Base-by-base conservation (phyloP, 306 rosid species). In the Vigna mungo region DNA sequence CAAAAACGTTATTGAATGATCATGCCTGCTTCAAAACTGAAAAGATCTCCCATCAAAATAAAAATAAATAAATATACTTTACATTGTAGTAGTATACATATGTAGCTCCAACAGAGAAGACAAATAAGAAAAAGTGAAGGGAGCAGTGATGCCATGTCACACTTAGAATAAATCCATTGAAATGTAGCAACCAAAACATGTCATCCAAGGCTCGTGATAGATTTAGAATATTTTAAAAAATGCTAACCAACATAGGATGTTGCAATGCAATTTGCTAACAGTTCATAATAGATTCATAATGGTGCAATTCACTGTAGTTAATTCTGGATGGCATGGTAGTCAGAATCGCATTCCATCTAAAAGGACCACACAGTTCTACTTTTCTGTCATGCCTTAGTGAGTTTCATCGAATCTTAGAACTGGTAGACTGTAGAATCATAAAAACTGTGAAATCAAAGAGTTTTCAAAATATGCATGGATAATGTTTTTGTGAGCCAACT, bases 41-140 rank as follows among this genome's bases (percentile, higher is more conserved):
- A 71, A 84, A 44, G 18, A 68, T 54, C 75, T 46, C 16, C 54
- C 34, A 68, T 20, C 37, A 66, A 51, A 46, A 47, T 54, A 23
- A 21, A 20, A 32, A 43, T 25, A 25, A 30, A 56, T 14, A 36
- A 17, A 32, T 5, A 44, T 27, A 62, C 54, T 67, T 75, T 34
- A 30, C 46, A 48, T 55, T 68, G 25, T 0, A 10, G 25, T 0
- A 10, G 43, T 55, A 36, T 63, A 44, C 60, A 54, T 63, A 68
- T 64, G 49, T 66, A 25, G 73, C 17, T 25, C 0, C 27, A 25
- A 25, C 4, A 25, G 3, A n/a, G 37, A 15, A 47, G 18, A 53
- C 30, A 71, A 48, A 78, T 7, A 23, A 56, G 44, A 18, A 5
- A 32, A 51, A 0, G 43, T 51, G 17, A 44, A 39, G 60, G 60